A percentile compares a stretch with the other conserved stretches of the same genome.
These are phyloP conservation scores for Escallonia rubra DNA, from an alignment of 129 eudicot species.

Conservation along the genomic window DNA sequence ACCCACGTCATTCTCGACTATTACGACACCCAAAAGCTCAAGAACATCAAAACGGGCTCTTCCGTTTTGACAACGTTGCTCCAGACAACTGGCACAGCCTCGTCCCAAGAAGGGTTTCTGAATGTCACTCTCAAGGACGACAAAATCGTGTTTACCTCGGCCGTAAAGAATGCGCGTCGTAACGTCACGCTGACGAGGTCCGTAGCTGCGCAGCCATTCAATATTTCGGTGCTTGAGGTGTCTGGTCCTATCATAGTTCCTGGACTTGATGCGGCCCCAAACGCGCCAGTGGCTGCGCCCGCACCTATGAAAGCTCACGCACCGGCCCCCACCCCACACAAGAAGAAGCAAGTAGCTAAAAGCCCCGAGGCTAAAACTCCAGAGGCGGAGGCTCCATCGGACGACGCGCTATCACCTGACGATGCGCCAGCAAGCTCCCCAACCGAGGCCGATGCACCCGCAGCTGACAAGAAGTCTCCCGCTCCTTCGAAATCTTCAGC, in stretches of 20 bases:
- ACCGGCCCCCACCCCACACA: background rate
- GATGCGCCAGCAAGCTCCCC: constrained; percentile 7
- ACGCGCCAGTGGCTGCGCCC: background rate
- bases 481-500: background rate
- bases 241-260: background rate
- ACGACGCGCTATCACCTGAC: too few relatives aligned
- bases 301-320: background rate
- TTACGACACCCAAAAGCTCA: too few relatives aligned
- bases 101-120: constrained; percentile 3
- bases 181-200: background rate
- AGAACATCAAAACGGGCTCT: background rate
- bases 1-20: constrained; percentile 6
- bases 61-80: background rate
- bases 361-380: background rate
- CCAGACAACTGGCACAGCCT: constrained; percentile 1
- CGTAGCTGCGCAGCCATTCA: background rate
- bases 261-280: background rate
- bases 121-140: constrained; percentile 1
- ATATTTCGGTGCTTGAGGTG: background rate
- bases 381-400: background rate
- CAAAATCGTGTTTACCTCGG: background rate
- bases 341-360: background rate
- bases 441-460: background rate
- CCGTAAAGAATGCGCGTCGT: background rate
- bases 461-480: too few relatives aligned